Conservation (phyloP, 768 basidiomycete species). For the Podaxis carcinomalis region DNA sequence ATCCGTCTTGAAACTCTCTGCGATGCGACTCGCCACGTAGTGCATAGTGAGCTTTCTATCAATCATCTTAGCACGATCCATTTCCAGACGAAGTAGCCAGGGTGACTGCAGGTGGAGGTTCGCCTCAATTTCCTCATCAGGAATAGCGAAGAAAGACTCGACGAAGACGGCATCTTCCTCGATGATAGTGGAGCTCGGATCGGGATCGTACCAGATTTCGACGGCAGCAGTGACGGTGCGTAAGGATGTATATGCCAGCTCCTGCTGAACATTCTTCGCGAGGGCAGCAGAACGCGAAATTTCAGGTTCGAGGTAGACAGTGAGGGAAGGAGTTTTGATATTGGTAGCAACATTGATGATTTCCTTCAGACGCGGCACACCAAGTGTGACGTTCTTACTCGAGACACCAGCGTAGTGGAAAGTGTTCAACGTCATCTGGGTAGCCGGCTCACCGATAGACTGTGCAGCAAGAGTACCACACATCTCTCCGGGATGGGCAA, state of each 20-base stretch:
- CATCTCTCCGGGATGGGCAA: constrained; percentile 97
- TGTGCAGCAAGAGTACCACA: constrained; percentile 97
- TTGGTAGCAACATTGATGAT: constrained; percentile 99
- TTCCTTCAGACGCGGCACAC: constrained; percentile 98
- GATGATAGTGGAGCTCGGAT: constrained; percentile 87
- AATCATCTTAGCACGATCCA: constrained; percentile 97
- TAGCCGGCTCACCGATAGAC: constrained; percentile 98
- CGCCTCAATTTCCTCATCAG: constrained; percentile 91
- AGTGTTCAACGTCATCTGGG: constrained; percentile 99
- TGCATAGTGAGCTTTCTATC: constrained; percentile 95
- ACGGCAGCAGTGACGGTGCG: constrained; percentile 93
- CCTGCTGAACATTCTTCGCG: constrained; percentile 90
- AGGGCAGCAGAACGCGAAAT: constrained; percentile 54
- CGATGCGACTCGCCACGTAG: constrained; percentile 90
- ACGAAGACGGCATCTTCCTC: constrained; percentile 96
- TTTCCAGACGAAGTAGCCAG: constrained; percentile 94
- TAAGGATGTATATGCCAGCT: constrained; percentile 89
- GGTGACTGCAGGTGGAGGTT: constrained; percentile 92
- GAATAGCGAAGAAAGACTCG: constrained; percentile 98
- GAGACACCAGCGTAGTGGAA: constrained; percentile 99
- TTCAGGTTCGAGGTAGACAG: constrained; percentile 79
- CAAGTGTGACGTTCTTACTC: constrained; percentile 98
- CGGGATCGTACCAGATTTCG: constrained; percentile 98
- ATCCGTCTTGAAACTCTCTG: constrained; percentile 92
- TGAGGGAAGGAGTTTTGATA: constrained; percentile 97